These are phyloP conservation scores for Tetrapisispora iriomotensis DNA, from an alignment of 805 yeast genomes.

Conservation along the genomic window DNA sequence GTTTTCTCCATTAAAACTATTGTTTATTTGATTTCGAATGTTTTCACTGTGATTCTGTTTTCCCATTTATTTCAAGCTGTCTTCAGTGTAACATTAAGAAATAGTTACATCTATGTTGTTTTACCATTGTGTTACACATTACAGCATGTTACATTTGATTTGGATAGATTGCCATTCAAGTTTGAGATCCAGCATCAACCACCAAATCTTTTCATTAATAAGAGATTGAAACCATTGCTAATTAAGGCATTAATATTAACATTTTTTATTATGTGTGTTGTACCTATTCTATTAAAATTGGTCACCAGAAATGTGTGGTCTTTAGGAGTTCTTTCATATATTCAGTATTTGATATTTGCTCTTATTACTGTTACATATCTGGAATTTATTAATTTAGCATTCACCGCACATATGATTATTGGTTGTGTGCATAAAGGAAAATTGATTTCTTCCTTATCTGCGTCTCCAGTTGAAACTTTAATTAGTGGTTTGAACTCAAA, in stretches of 20 bases:
- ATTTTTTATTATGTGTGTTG: slow-evolving; percentile 5
- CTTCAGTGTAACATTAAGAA: neutral
- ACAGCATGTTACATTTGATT: slow-evolving; percentile 44
- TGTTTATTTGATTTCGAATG: slow-evolving; percentile 11
- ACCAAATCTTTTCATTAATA: slow-evolving; percentile 29
- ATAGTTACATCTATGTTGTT: slow-evolving; percentile 26
- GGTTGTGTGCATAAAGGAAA: slow-evolving; percentile 64
- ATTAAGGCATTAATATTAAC: slow-evolving; percentile 24
- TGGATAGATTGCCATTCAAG: slow-evolving; percentile 42
- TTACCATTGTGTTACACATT: slow-evolving; percentile 38
- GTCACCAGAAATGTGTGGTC: slow-evolving; percentile 33
- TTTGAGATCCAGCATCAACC: slow-evolving; percentile 32
- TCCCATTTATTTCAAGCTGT: slow-evolving; percentile 9
- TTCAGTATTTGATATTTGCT: slow-evolving; percentile 28
- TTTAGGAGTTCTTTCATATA: slow-evolving; percentile 21
- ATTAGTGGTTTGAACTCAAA: slow-evolving; percentile 52
- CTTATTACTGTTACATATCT: slow-evolving; percentile 32
- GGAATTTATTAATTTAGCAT: slow-evolving; percentile 50
- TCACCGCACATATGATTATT: slow-evolving; percentile 56
- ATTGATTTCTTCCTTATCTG: slow-evolving; percentile 46
- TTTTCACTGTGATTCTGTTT: neutral
- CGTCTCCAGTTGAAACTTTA: slow-evolving; percentile 54
- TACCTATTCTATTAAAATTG: slow-evolving; percentile 19
- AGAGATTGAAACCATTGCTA: slow-evolving; percentile 20
- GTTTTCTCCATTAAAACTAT: slow-evolving; percentile 13